These are phyloP conservation scores for Yarrowia osloensis DNA, from an alignment of 805 yeast species.

Conservation along the genomic window DNA sequence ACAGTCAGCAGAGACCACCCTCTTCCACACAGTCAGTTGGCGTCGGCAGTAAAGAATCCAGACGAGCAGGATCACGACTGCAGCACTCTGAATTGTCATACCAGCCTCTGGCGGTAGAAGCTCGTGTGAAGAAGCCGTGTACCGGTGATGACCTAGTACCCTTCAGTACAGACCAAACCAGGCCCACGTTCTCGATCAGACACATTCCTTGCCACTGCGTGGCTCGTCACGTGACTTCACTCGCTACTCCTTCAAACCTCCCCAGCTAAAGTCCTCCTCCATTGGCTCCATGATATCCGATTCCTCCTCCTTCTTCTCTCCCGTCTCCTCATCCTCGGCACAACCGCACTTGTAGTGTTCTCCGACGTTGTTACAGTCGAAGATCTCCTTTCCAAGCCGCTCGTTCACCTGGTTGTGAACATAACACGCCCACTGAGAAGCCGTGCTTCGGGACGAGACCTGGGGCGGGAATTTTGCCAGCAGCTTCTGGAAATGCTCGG, in stretches of 20 bases:
- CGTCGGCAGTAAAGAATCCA: too few species aligned
- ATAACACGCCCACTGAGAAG: conserved; percentile 96
- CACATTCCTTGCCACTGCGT: too few species aligned
- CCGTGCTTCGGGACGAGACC: conserved; percentile 67
- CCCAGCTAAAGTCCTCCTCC: conserved; percentile 7
- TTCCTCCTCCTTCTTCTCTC: conserved; percentile 40
- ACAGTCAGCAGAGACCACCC: too few species aligned
- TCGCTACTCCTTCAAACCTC: background rate
- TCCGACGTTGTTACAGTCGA: conserved; percentile 81
- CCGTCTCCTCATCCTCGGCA: conserved; percentile 66
- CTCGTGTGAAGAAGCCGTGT: too few species aligned
- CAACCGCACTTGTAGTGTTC: conserved; percentile 98
- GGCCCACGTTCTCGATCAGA: too few species aligned
- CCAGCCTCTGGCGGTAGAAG: too few species aligned
- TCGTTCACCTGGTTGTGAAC: conserved; percentile 85
- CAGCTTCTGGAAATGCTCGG: conserved; percentile 78
- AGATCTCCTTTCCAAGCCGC: conserved; percentile 63
- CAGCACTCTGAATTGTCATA: too few species aligned
- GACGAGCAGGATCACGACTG: too few species aligned
- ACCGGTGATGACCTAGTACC: too few species aligned
- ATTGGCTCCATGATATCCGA: conserved; percentile 32
- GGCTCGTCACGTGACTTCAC: too few species aligned
- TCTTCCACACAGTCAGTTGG: too few species aligned
- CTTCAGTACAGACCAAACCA: too few species aligned
- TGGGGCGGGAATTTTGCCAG: conserved; percentile 82